Base-by-base conservation (phyloP, 495 filamentous ascomycete genomes). In the Penicillium soppii region DNA sequence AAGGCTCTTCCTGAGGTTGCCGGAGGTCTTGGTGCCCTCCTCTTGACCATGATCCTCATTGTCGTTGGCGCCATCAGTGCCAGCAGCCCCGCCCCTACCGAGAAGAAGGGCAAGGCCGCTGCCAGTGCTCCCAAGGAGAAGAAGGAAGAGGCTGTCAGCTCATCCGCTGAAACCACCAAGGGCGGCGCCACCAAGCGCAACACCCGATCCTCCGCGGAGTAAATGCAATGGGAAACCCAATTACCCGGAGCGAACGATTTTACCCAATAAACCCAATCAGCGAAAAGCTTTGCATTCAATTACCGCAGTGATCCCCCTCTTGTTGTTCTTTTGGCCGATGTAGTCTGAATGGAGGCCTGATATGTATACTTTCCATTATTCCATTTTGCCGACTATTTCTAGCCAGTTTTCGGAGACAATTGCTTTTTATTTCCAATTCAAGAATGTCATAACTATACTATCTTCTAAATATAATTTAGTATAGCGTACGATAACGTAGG, bases 1-100 rank as follows among this genome's bases (percentile, higher is more conserved):
- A 91, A 92, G 77, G 88, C 88, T 56, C 85, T 95, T 43, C 95
- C 95, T 52, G 95, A 96, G 68, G 83, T 95, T 59, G 90, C 90
- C 54, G 91, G 85, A 67, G 87, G 84, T 58, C 68, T 95, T 62
- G 82, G 75, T 62, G 86, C 85, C 45, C 60, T 92, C 53, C 67
- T 84, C 42, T 69, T 87, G 46, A 83, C 87, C 40, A 65, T 95
- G 56, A 71, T 92, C 38, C 79, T 85, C 49, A 55, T 95, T 52
- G 63, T 92, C 43, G 71, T 87, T 43, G 79, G 84, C 56, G 69
- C 78, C 45, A 62, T 86, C 44, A 65, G 69, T 32, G 67, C 77
- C 57, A 78, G 77, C 60, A 76, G 70, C 57, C 76, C 81, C 17
- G 67, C 80, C 36, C 72, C 82, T 50, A 71, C 78, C 30, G 82